Percentiles rank a stretch among this genome's conserved stretches.
phyloP scores from a whole-genome alignment of 768 basidiomycete species.

The Chiua virens region DNA sequence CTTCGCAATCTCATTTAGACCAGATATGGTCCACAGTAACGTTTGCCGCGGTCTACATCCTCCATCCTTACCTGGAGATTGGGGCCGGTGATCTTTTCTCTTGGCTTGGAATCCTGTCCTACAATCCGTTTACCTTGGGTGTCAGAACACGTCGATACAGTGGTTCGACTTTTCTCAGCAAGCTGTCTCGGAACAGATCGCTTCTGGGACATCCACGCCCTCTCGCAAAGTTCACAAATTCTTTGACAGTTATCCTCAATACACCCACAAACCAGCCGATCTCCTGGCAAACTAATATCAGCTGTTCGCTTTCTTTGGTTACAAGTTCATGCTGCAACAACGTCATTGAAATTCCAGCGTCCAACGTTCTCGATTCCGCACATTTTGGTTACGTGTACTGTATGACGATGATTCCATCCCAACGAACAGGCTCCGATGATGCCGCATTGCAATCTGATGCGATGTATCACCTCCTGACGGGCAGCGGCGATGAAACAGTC shows the following conservation, averaged over 20 bases:
- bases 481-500: constrained; percentile 88
- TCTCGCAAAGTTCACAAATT: constrained; percentile 76
- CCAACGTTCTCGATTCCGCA: constrained; percentile 81
- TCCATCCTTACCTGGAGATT: constrained; percentile 76
- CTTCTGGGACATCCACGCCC: constrained; percentile 37
- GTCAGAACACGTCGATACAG: constrained; percentile 91
- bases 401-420: constrained; percentile 52
- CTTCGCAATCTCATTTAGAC: constrained; percentile 3
- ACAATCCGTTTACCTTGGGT: constrained; percentile 80
- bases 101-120: constrained; percentile 69
- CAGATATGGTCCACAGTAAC: constrained; percentile 83
- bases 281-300: constrained; percentile 60
- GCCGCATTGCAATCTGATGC: constrained; percentile 19
- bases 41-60: constrained; percentile 64
- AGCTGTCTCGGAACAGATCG: constrained; percentile 7
- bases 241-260: constrained; percentile 86
- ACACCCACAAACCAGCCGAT: constrained; percentile 66
- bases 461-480: constrained; percentile 65
- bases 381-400: constrained; percentile 96
- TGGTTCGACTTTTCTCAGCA: constrained; percentile 66
- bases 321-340: constrained; percentile 24
- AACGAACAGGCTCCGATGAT: constrained; percentile 39
- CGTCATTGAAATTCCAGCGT: constrained; percentile 54
- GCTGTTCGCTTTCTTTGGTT: constrained; percentile 32
- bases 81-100: constrained; percentile 89